Evolutionary conservation across 2,329 filamentous ascomycete genomes (phyloP), one percentile per base, ranked within the genome.

Genomic region (Microsporum canis): DNA sequence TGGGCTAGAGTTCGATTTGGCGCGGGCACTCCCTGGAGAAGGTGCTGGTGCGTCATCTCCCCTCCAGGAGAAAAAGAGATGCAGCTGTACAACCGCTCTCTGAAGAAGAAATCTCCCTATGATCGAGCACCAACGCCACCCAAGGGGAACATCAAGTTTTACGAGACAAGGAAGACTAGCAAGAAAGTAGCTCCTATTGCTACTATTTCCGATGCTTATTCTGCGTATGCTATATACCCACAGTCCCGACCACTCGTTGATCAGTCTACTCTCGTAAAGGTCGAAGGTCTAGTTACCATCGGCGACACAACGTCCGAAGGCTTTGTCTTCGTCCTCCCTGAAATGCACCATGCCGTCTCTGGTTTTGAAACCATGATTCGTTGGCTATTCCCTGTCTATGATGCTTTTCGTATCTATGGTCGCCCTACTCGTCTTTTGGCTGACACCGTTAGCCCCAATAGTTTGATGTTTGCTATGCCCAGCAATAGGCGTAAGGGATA

Each of bases 381-480:
- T 53, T 96, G 89, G 76, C 79, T 99, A 10, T 95, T 99, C 71
- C 94, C 94, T 0, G 89, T 91, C 0, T 99, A 89, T 79, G 94
- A 99, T 71, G 89, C 89, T 0, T 99, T 96, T 72, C 85, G 82
- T 43, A 79, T 99, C 1, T 99, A 99, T 68, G 94, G 94, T 33
- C 87, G 94, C 27, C 94, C 94, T 0, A 88, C 84, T 33, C 86
- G 89, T 63, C 80, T 99, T 51, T 86, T 96, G 38, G 90, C 94
- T 2, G 95, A 95, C 70, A 87, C 88, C 0, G 82, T 91, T 51
- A 91, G 97, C 73, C 80, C 88, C 3, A 84, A 90, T 53, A 95
- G 94, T 61, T 80, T 99, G 65, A 99, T 99, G 94, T 99, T 97
- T 73, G 94, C 91, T 4, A 95, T 99, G 86, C 92, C 94, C 0